phyloP scores from a whole-genome alignment of 192 early-diverging fungal genomes.

The Cetraspora pellucida region DNA sequence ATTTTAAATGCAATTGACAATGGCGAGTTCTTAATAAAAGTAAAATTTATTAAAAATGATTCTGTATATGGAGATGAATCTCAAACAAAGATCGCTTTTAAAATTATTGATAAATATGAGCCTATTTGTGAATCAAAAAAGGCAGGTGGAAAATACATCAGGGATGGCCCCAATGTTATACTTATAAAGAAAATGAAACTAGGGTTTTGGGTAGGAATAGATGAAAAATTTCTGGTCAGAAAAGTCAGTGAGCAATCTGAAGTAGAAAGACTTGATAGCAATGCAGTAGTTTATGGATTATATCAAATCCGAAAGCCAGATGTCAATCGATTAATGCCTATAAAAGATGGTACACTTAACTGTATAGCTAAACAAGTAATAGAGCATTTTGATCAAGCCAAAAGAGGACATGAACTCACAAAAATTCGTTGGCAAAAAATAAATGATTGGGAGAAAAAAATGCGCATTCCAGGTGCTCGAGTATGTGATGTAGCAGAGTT shows the following conservation, averaged over 20 bases:
- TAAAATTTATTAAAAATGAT: slow-evolving; percentile 10
- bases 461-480: too few relatives aligned
- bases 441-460: too few relatives aligned
- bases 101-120: slow-evolving; percentile 19
- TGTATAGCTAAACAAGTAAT: slow-evolving; percentile 16
- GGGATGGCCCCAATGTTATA: not conserved
- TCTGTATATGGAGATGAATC: not conserved
- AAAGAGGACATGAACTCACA: slow-evolving; percentile 4
- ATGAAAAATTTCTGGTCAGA: slow-evolving; percentile 11
- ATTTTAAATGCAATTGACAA: slow-evolving; percentile 26
- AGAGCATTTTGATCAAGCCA: slow-evolving; percentile 17
- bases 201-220: slow-evolving; percentile 8
- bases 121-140: slow-evolving; percentile 22
- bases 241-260: not conserved
- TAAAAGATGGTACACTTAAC: slow-evolving; percentile 23
- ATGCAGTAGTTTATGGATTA: slow-evolving; percentile 30
- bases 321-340: slow-evolving; percentile 26
- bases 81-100: not conserved
- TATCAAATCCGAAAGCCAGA: slow-evolving; percentile 28
- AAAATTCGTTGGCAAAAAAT: too few relatives aligned
- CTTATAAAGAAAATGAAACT: not conserved
- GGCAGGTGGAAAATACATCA: not conserved
- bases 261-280: not conserved
- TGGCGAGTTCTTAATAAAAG: slow-evolving; percentile 10
- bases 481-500: too few relatives aligned